Percentiles rank a stretch among this genome's conserved stretches.
Conservation (phyloP, 441 rosid genomes). For the Pelargonium citronellum region DNA sequence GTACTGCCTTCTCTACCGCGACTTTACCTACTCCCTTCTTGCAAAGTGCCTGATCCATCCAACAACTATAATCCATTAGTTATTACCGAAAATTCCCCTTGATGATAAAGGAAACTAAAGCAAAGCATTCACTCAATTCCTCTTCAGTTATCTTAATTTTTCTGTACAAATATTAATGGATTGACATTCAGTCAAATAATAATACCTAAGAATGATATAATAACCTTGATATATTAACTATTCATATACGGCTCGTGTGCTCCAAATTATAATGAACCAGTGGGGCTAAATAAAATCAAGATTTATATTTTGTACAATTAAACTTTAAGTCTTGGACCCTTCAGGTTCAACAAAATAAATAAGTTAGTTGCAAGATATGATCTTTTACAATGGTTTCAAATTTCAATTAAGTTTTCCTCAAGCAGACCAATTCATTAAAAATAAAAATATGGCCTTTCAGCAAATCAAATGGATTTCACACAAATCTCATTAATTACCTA, state of each 20-base stretch:
- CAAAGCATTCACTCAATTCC: not conserved
- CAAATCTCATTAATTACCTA: not conserved
- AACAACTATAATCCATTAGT: conserved; percentile 14
- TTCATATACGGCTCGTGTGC: not conserved
- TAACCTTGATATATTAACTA: not conserved
- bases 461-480: conserved; percentile 3
- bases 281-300: too few relatives aligned
- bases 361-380: too few relatives aligned
- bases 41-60: conserved; percentile 51
- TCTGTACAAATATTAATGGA: not conserved
- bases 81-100: conserved; percentile 3
- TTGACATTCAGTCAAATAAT: not conserved
- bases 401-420: too few relatives aligned
- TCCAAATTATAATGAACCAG: not conserved
- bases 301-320: too few relatives aligned
- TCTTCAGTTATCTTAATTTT: not conserved
- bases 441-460: not conserved
- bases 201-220: not conserved
- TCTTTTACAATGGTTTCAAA: too few relatives aligned
- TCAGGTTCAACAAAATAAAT: too few relatives aligned
- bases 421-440: too few relatives aligned
- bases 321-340: too few relatives aligned
- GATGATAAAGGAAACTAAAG: not conserved
- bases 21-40: conserved; percentile 52
- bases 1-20: conserved; percentile 62